A percentile compares a stretch with the other conserved stretches of the same genome.
These are phyloP conservation scores for Hamamelis virginiana DNA, from an alignment of 164 flowering plant species.

Conservation along the genomic window DNA sequence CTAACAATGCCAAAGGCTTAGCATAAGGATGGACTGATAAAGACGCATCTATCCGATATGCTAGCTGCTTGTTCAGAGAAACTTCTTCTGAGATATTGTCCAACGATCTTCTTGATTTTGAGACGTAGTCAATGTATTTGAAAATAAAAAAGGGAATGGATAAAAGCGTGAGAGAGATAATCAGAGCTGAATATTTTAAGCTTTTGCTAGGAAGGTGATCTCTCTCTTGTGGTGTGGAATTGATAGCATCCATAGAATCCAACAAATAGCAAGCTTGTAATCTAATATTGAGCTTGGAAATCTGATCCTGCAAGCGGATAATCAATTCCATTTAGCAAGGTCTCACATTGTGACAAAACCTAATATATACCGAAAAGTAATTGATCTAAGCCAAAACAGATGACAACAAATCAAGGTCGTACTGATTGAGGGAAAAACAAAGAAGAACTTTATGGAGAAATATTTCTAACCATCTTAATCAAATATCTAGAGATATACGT, in stretches of 20 bases:
- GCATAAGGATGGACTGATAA: slow-evolving; percentile 70
- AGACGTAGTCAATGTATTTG: slow-evolving; percentile 57
- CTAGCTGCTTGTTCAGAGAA: slow-evolving; percentile 64
- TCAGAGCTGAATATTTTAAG: slow-evolving; percentile 50
- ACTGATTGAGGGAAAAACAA: too few relatives aligned
- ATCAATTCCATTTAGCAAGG: slow-evolving; percentile 2
- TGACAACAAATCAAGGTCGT: too few relatives aligned
- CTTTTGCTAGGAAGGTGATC: slow-evolving; percentile 31
- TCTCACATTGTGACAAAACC: background rate
- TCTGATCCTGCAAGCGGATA: slow-evolving; percentile 39
- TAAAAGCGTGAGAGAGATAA: slow-evolving; percentile 42
- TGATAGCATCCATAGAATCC: slow-evolving; percentile 22
- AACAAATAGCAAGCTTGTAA: slow-evolving; percentile 35
- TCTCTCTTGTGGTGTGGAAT: slow-evolving; percentile 19
- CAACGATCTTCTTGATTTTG: slow-evolving; percentile 45
- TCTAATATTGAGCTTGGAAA: slow-evolving; percentile 40
- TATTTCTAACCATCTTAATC: too few relatives aligned
- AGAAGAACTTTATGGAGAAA: too few relatives aligned
- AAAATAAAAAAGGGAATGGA: slow-evolving; percentile 44
- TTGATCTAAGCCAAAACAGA: too few relatives aligned
- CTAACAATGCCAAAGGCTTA: slow-evolving; percentile 63
- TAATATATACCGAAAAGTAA: background rate
- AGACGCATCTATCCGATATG: slow-evolving; percentile 55
- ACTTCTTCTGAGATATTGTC: slow-evolving; percentile 50
- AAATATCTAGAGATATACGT: too few relatives aligned